These are phyloP conservation scores for Penicillium crustosum DNA, from an alignment of 2,329 filamentous ascomycete genomes.

Conservation along the genomic window DNA sequence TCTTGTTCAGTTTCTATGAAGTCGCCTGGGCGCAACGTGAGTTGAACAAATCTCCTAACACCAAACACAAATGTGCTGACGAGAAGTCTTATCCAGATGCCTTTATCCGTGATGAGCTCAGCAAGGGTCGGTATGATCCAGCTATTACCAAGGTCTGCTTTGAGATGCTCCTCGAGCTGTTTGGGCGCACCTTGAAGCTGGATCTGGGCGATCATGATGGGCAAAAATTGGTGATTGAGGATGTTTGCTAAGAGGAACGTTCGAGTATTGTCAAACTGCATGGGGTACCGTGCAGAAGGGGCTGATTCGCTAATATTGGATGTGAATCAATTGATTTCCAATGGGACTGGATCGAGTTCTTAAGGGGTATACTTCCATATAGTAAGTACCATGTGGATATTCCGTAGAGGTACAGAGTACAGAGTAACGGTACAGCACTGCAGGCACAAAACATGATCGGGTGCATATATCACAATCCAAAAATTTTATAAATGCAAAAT, in stretches of 20 bases:
- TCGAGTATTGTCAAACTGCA: neutral
- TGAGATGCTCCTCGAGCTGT: constrained; percentile 84
- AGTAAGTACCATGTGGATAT: neutral
- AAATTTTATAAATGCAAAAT: neutral
- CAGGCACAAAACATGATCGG: neutral
- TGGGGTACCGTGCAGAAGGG: neutral
- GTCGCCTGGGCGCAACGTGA: constrained; percentile 84
- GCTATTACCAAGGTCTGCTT: constrained; percentile 85
- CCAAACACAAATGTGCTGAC: constrained; percentile 4
- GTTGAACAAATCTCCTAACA: constrained; percentile 28
- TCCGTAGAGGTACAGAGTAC: neutral
- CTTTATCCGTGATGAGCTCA: constrained; percentile 89
- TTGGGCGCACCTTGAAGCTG: constrained; percentile 72
- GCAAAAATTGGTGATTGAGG: constrained; percentile 63
- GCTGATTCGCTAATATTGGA: neutral
- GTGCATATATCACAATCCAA: neutral
- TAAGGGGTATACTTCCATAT: neutral
- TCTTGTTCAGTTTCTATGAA: constrained; percentile 80
- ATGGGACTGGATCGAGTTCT: neutral
- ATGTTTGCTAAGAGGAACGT: constrained; percentile 61
- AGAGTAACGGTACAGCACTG: neutral
- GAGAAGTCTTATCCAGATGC: constrained; percentile 57
- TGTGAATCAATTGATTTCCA: neutral
- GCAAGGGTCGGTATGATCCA: constrained; percentile 91
- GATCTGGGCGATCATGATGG: constrained; percentile 72